Evolutionary conservation across 305 asterid genomes (phyloP).

Genomic region (Fraxinus albicans): DNA sequence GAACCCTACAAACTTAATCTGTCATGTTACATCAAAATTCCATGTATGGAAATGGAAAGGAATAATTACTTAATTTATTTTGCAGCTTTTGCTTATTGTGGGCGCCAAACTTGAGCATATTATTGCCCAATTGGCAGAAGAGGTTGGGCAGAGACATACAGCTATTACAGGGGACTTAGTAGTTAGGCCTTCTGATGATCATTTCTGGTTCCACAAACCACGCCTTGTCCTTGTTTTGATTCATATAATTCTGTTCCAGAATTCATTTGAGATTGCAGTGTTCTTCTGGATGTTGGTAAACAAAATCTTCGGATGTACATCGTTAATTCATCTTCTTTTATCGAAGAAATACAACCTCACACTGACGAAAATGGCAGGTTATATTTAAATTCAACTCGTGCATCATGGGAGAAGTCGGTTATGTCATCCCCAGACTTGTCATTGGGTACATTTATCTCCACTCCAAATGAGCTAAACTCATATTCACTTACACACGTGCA

Average conservation of each 20-base stretch:
- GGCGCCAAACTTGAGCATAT: constrained; percentile 76
- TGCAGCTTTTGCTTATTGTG: constrained; percentile 64
- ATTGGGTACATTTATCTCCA: constrained; percentile 44
- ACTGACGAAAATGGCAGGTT: constrained; percentile 30
- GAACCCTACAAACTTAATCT: neutral
- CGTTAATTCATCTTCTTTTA: neutral
- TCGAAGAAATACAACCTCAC: neutral
- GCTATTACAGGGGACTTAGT: constrained; percentile 52
- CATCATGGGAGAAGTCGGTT: constrained; percentile 63
- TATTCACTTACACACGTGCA: neutral
- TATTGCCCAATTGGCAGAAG: constrained; percentile 56
- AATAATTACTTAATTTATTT: neutral
- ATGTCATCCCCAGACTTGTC: constrained; percentile 58
- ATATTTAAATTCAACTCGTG: constrained; percentile 58
- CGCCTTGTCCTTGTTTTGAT: constrained; percentile 53
- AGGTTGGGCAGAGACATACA: constrained; percentile 53
- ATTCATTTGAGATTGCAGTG: constrained; percentile 69
- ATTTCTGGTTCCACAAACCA: constrained; percentile 68
- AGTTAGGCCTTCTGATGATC: constrained; percentile 69
- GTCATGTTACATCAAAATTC: neutral
- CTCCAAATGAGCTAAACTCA: neutral
- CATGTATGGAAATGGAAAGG: neutral
- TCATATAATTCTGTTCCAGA: constrained; percentile 62
- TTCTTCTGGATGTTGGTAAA: constrained; percentile 77
- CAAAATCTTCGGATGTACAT: neutral